A percentile compares a stretch with the other conserved stretches of the same genome.
Conservation (phyloP, 208 protist genomes). For the Trypanosoma avium region DNA sequence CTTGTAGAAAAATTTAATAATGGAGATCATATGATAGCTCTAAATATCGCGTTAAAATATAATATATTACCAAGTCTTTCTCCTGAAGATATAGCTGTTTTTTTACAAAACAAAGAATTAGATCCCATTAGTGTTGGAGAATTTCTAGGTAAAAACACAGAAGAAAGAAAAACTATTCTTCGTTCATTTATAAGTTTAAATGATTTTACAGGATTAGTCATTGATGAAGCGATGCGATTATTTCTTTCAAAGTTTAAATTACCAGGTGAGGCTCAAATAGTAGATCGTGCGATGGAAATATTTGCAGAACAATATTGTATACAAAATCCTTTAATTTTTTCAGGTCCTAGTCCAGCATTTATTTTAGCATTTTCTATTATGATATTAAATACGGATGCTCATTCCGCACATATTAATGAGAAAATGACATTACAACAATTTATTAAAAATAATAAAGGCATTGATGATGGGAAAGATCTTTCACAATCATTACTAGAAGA, state of each 20-base stretch:
- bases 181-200: conserved; percentile 51
- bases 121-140: conserved; percentile 18
- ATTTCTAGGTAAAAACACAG: conserved; percentile 6
- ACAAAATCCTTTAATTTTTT: conserved; percentile 25
- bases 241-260: conserved; percentile 89
- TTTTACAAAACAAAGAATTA: conserved; percentile 14
- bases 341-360: conserved; percentile 6
- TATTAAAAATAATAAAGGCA: conserved; percentile 81
- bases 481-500: conserved; percentile 12
- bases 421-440: conserved; percentile 91
- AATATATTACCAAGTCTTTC: conserved; percentile 1
- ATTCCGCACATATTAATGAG: conserved; percentile 33
- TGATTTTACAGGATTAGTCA: conserved; percentile 33
- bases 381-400: conserved; percentile 54
- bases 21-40: background rate
- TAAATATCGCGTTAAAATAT: background rate
- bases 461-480: conserved; percentile 83
- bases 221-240: conserved; percentile 59
- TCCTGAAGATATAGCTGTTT: conserved; percentile 11
- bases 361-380: conserved; percentile 49
- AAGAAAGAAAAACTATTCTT: conserved; percentile 7
- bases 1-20: conserved; percentile 20
- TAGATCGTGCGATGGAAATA: conserved; percentile 94
- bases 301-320: conserved; percentile 87
- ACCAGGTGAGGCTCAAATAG: conserved; percentile 92